Evolutionary conservation across 495 filamentous ascomycete genomes (phyloP), one percentile per base, ranked within the genome.

Genomic region (Aspergillus indologenus): DNA sequence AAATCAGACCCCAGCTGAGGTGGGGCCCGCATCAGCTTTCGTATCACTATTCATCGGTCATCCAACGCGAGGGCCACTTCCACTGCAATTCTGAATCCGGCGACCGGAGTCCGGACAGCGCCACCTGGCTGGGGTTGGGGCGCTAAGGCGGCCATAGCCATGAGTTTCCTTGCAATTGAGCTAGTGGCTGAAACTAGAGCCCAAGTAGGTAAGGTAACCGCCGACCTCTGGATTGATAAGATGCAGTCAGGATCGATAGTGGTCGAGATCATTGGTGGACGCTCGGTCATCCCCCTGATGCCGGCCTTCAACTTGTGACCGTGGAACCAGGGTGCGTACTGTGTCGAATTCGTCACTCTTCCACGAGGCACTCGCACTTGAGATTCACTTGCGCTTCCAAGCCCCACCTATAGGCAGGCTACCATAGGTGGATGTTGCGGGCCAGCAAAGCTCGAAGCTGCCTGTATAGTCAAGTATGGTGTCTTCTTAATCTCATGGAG

Each of bases 401-500:
- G 29, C 48, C 22, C 48, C 34, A 40, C 34, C 12, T 40, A 19
- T 21, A 51, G 24, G 24, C 23, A 26, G 47, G 47, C 47, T 50
- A n/a, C 21, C 47, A 24, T 50, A 14, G 21, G 47, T 24, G 53
- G 53, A 44, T 45, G 46, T 51, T 52, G 56, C 44, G 47, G 51
- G 46, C 56, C 31, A 58, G 56, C 40, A 58, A 52, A 46, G 56
- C 51, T 45, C 56, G 56, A 58, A 29, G 22, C 34, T 22, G 44
- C 45, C 53, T 26, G 42, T 21, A 29, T 29, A 29, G 26, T 3
- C 26, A 29, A 9, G 4, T 29, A n/a, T 29, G 26, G 26, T 4
- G 3, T 29, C 26, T 29, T 29, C 26, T 29, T 3, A 29, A 29
- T 4, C 26, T 29, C 26, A 9, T 3, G 26, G 3, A 3, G 9